phyloP scores from a whole-genome alignment of 257 asterid genomes.

The Vinca minor region DNA sequence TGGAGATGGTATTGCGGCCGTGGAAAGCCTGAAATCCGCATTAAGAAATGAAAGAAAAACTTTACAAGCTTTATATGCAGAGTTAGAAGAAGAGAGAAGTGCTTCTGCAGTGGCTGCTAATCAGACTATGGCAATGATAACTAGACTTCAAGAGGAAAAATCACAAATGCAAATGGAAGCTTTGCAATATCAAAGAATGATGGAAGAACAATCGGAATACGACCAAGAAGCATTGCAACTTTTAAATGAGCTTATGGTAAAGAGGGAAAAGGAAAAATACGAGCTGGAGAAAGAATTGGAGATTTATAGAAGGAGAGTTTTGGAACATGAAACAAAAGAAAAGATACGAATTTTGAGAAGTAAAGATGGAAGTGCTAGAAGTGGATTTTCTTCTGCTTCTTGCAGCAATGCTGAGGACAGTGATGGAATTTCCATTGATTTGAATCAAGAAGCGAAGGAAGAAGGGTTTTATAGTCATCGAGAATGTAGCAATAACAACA shows the following conservation, averaged over 20 bases:
- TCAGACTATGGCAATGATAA: conserved; percentile 98
- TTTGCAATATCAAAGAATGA: conserved; percentile 95
- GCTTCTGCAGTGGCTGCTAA: conserved; percentile 94
- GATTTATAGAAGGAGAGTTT: conserved; percentile 48
- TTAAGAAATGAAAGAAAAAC: conserved; percentile 67
- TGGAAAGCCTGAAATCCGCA: conserved; percentile 55
- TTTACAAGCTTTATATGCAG: conserved; percentile 56
- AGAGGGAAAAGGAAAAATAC: conserved; percentile 83
- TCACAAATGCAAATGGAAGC: conserved; percentile 99
- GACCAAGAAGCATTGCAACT: conserved; percentile 98
- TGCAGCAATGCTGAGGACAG: conserved; percentile 78
- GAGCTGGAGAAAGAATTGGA: conserved; percentile 70
- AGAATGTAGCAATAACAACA: conserved; percentile 29
- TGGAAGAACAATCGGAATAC: conserved; percentile 96
- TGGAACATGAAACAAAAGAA: conserved; percentile 60
- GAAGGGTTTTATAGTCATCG: conserved; percentile 34
- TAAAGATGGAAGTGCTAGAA: conserved; percentile 46
- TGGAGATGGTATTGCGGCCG: conserved; percentile 49
- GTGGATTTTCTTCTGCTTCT: conserved; percentile 71
- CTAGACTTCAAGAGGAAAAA: conserved; percentile 91
- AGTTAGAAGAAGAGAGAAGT: conserved; percentile 87
- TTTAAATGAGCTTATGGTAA: conserved; percentile 81
- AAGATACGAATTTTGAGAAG: conserved; percentile 39
- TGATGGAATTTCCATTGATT: conserved; percentile 64
- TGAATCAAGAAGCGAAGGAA: conserved; percentile 62